Evolutionary conservation across 306 rosid genomes (phyloP).

Genomic region (Medicago truncatula): DNA sequence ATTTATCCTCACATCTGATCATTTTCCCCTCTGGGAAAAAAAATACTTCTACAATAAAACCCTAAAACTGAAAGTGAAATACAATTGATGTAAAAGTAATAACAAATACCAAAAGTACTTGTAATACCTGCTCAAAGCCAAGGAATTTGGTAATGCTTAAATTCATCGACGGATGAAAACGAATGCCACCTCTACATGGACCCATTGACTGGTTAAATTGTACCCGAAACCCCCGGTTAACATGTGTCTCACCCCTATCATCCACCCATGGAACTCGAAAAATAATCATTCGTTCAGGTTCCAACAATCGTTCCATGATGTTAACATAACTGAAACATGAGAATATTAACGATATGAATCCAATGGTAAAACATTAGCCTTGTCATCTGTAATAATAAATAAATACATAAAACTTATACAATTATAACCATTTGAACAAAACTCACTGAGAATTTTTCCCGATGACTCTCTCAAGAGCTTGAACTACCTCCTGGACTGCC

Average conservation of each 20-base stretch:
- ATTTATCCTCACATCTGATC: too few relatives aligned
- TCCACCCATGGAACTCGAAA: slow-evolving; percentile 97
- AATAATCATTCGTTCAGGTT: slow-evolving; percentile 90
- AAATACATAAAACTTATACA: background rate
- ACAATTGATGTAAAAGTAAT: background rate
- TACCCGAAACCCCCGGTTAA: slow-evolving; percentile 88
- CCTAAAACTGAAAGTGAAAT: background rate
- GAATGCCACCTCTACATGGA: slow-evolving; percentile 95
- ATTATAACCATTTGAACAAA: slow-evolving; percentile 34
- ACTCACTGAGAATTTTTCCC: slow-evolving; percentile 95
- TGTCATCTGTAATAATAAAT: slow-evolving; percentile 14
- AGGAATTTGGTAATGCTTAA: slow-evolving; percentile 90
- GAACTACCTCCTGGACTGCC: slow-evolving; percentile 83
- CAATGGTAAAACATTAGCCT: slow-evolving; percentile 26
- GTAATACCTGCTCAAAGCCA: slow-evolving; percentile 92
- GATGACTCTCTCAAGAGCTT: slow-evolving; percentile 95
- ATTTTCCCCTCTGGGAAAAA: too few relatives aligned
- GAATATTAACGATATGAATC: slow-evolving; percentile 25
- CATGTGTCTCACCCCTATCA: slow-evolving; percentile 92
- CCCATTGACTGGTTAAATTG: slow-evolving; percentile 97
- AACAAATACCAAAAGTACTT: slow-evolving; percentile 32
- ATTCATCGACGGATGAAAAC: slow-evolving; percentile 90
- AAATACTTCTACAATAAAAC: too few relatives aligned
- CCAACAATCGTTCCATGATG: slow-evolving; percentile 96
- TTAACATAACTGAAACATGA: slow-evolving; percentile 79